phyloP scores from a whole-genome alignment of 768 basidiomycete genomes.

The Psilocybe tampanensis region DNA sequence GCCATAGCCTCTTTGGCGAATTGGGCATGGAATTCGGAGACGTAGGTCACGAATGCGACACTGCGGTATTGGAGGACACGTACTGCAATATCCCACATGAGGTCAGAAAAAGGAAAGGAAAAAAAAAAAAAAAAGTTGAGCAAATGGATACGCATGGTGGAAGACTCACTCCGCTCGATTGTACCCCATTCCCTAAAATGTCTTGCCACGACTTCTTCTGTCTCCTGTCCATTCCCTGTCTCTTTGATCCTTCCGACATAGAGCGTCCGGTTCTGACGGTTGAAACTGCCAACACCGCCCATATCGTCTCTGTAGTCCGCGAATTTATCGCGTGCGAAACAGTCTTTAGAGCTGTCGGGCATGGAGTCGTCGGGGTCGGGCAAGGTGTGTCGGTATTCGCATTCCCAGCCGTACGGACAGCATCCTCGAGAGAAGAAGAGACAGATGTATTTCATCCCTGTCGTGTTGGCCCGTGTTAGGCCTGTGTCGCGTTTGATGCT shows the following conservation, averaged over 20 bases:
- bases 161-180: conserved; percentile 88
- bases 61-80: conserved; percentile 92
- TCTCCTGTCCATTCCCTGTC: conserved; percentile 85
- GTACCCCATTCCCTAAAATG: conserved; percentile 98
- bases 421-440: conserved; percentile 96
- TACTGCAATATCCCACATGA: conserved; percentile 56
- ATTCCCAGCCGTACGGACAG: conserved; percentile 98
- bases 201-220: conserved; percentile 85
- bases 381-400: conserved; percentile 91
- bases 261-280: conserved; percentile 89
- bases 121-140: not conserved
- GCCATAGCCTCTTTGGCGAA: conserved; percentile 99
- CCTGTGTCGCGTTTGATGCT: conserved; percentile 87
- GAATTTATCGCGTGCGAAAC: conserved; percentile 97
- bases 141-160: too few relatives aligned
- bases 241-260: conserved; percentile 96
- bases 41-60: conserved; percentile 97
- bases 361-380: conserved; percentile 70
- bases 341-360: conserved; percentile 94
- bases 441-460: conserved; percentile 90
- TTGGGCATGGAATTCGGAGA: conserved; percentile 81
- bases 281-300: conserved; percentile 99
- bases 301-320: conserved; percentile 98
- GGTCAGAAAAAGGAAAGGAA: conserved; percentile 7
- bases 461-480: conserved; percentile 93